phyloP scores from a whole-genome alignment of 2,329 filamentous ascomycete genomes.

The Apiospora hydei region DNA sequence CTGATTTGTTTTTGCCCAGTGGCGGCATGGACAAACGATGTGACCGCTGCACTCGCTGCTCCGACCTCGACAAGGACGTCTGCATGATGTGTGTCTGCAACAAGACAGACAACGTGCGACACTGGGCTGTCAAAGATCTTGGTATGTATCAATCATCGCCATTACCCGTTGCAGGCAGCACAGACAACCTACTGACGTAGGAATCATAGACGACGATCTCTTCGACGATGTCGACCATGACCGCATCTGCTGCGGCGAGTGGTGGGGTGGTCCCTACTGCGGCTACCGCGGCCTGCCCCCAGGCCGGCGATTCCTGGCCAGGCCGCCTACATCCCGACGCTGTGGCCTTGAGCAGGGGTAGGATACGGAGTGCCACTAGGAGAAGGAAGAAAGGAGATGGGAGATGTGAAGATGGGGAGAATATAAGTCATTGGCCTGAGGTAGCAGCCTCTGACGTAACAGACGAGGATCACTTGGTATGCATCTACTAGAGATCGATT shows the following conservation, averaged over 20 bases:
- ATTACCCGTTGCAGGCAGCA: not conserved
- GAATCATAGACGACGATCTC: not conserved
- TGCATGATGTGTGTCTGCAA: constrained; percentile 7
- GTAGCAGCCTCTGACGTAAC: not conserved
- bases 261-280: constrained; percentile 22
- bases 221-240: not conserved
- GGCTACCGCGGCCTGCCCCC: not conserved
- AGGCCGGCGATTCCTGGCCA: not conserved
- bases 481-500: not conserved
- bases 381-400: not conserved
- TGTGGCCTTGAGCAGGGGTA: not conserved
- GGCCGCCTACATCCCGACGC: not conserved
- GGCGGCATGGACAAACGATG: constrained; percentile 20
- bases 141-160: not conserved
- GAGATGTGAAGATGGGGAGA: not conserved
- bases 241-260: constrained; percentile 23
- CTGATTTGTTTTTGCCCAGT: not conserved
- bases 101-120: not conserved
- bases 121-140: constrained; percentile 10
- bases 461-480: not conserved
- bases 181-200: too few species aligned
- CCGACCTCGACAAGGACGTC: not conserved
- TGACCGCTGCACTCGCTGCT: constrained; percentile 8
- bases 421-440: not conserved
- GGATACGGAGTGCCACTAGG: not conserved